Evolutionary conservation across 495 filamentous ascomycete genomes (phyloP), one percentile per base, ranked within the genome.

Genomic region (Amphirosellinia nigrospora): DNA sequence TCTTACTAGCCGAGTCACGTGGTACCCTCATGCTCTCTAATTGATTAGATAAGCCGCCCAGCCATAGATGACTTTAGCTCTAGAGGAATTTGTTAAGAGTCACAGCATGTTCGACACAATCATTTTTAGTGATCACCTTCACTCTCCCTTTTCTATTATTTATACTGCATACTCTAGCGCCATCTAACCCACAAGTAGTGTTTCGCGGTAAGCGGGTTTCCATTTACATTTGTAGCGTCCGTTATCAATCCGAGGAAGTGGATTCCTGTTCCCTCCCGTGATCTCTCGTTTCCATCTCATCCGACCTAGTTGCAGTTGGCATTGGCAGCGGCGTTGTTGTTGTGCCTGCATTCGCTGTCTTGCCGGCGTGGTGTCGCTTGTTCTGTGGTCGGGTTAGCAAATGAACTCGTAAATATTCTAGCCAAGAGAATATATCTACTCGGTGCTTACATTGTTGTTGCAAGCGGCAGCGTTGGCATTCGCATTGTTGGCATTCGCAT

Each of bases 301-400:
- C 0, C 4, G 15, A 39, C 28, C 23, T 28, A 67, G 62, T 75
- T 67, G 71, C 73, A 76, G 65, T 74, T 26, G 66, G 34, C 26
- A 15, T 38, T 46, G 1, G 32, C 34, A 16, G 60, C 61, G 26
- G 23, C 53, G 30, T 62, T 59, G 23, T 58, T 52, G 69, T 70
- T 70, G 8, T 69, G 19, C 58, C 55, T 13, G 16, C 32, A 34
- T 71, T 74, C 19, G 74, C 70, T 6, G 55, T 64, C 26, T 74
- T 56, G 13, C 74, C 74, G 13, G 64, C 61, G 43, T 76, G 74
- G 66, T 76, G 72, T 52, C 74, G 64, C 70, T 76, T 76, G 45
- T 69, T 69, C 70, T 75, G 70, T 26, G 26, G 34, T 26, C 30
- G 43, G 30, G 62, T 74, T 56, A 74, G 72, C 36, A 66, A 36